phyloP scores from a whole-genome alignment of 257 asterid species.

The Solanum sejunctum region DNA sequence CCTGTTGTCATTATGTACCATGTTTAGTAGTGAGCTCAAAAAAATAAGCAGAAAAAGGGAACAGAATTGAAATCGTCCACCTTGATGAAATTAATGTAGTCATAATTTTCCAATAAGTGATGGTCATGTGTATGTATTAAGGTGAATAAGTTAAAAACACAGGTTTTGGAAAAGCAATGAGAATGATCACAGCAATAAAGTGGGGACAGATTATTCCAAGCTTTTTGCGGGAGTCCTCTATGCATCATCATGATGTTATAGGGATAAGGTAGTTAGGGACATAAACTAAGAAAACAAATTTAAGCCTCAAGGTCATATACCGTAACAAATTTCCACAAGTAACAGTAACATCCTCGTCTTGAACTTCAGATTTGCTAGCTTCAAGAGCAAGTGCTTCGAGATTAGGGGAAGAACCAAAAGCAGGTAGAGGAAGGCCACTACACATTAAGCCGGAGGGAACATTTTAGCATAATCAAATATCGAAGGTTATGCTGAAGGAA shows the following conservation, averaged over 20 bases:
- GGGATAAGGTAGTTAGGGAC: not conserved
- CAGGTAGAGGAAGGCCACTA: slow-evolving; percentile 95
- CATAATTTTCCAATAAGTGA: not conserved
- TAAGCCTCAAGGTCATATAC: slow-evolving; percentile 26
- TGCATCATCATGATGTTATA: not conserved
- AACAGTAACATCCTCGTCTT: slow-evolving; percentile 39
- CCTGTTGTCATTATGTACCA: slow-evolving; percentile 33
- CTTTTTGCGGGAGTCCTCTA: not conserved
- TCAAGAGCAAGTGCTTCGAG: slow-evolving; percentile 94
- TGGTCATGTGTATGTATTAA: not conserved
- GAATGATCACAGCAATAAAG: not conserved
- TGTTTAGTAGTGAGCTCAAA: not conserved
- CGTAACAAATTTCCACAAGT: slow-evolving; percentile 37
- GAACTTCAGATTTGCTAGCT: slow-evolving; percentile 47
- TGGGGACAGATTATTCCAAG: not conserved
- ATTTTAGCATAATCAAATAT: not conserved
- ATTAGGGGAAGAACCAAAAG: slow-evolving; percentile 98
- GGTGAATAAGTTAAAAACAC: not conserved
- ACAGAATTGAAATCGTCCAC: not conserved
- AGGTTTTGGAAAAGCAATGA: not conserved
- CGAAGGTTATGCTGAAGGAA: not conserved
- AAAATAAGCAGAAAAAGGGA: not conserved
- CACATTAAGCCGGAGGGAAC: not conserved
- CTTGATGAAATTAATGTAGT: not conserved
- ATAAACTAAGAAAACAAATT: not conserved